Conservation (phyloP, 495 filamentous ascomycete genomes). For the Annulohypoxylon nitens region DNA sequence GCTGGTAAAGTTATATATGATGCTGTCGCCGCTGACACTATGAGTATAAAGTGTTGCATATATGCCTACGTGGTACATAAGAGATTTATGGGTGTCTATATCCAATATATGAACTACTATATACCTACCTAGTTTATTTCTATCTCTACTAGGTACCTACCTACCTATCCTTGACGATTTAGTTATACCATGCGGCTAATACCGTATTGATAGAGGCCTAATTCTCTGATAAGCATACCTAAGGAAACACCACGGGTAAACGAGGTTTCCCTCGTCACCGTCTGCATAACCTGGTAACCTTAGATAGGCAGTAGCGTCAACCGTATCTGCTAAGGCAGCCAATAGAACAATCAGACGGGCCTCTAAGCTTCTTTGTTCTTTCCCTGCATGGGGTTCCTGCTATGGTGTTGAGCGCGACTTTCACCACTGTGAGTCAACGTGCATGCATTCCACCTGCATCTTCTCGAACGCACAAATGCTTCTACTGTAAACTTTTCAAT, state of each 20-base stretch:
- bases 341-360: not conserved
- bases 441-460: not conserved
- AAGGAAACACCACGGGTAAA: not conserved
- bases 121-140: too few species aligned
- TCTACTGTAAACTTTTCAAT: not conserved
- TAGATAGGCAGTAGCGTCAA: not conserved
- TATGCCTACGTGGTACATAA: too few species aligned
- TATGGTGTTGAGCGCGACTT: not conserved
- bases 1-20: too few species aligned
- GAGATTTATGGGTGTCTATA: too few species aligned
- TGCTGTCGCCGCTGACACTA: too few species aligned
- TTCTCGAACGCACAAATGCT: not conserved
- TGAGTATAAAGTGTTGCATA: too few species aligned
- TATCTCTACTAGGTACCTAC: too few species aligned
- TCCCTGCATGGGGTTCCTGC: not conserved
- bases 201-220: too few species aligned
- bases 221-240: not conserved
- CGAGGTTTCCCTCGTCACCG: not conserved
- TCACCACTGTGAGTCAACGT: not conserved
- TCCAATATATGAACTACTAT: too few species aligned
- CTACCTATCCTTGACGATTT: too few species aligned
- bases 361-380: not conserved
- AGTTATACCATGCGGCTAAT: too few species aligned
- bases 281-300: not conserved
- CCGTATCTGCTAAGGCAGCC: not conserved